phyloP scores from a whole-genome alignment of 2,329 filamentous ascomycete genomes.

The Alternaria brassicae region DNA sequence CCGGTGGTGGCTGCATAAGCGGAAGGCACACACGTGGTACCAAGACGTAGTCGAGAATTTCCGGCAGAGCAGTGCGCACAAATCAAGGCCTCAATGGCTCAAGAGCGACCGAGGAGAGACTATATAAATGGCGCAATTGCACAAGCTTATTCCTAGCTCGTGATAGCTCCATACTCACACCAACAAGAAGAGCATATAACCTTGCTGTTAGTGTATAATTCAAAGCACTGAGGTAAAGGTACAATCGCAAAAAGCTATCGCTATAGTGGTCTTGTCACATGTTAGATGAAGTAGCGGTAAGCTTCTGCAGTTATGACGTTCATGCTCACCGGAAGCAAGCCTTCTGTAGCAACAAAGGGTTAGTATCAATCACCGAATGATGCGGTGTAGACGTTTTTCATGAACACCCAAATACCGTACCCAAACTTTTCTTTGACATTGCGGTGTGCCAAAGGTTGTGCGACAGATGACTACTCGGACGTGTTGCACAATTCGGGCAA shows the following conservation, averaged over 20 bases:
- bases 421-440: not conserved
- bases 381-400: not conserved
- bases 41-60: not conserved
- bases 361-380: not conserved
- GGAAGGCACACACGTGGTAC: not conserved
- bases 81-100: not conserved
- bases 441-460: not conserved
- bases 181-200: not conserved
- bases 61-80: not conserved
- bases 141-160: not conserved
- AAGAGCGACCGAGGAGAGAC: not conserved
- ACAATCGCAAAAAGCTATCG: not conserved
- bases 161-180: not conserved
- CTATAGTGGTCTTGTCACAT: not conserved
- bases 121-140: not conserved
- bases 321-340: not conserved
- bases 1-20: conserved; percentile 1
- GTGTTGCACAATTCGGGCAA: not conserved
- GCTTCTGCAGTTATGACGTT: not conserved
- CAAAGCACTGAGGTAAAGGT: not conserved
- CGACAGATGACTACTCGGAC: not conserved
- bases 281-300: not conserved
- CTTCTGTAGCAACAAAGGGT: not conserved
- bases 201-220: no score
- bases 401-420: not conserved